These are phyloP conservation scores for button mushroom (Agaricus bisporus) DNA, from an alignment of 768 basidiomycete species.

Conservation along the genomic window DNA sequence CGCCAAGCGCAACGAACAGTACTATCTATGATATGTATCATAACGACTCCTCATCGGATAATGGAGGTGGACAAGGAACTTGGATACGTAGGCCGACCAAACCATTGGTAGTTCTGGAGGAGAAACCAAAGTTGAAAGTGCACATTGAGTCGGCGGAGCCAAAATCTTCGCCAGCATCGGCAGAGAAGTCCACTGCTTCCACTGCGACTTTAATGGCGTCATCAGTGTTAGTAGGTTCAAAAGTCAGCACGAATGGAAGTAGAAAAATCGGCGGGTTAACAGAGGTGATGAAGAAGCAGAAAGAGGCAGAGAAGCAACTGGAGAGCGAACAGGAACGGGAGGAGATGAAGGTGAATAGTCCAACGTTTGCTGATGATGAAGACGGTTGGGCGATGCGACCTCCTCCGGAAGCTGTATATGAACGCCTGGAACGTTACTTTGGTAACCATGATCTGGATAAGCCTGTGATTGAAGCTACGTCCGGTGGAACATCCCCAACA, in stretches of 20 bases:
- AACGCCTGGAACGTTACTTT: constrained; percentile 91
- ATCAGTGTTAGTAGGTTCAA: not conserved
- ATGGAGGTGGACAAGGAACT: constrained; percentile 9
- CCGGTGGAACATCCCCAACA: constrained; percentile 76
- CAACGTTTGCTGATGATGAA: constrained; percentile 55
- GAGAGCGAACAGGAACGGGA: constrained; percentile 1
- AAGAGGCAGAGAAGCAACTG: not conserved
- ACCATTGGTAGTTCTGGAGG: not conserved
- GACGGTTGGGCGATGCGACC: constrained; percentile 88
- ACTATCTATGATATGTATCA: constrained; percentile 9
- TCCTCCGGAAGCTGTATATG: constrained; percentile 87
- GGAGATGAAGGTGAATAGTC: not conserved
- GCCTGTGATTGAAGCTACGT: constrained; percentile 84
- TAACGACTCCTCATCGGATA: constrained; percentile 8
- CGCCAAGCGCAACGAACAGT: constrained; percentile 1
- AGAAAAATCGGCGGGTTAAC: constrained; percentile 1
- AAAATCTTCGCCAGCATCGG: constrained; percentile 2
- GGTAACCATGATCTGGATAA: constrained; percentile 94
- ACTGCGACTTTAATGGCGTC: constrained; percentile 4
- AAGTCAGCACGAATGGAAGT: not conserved
- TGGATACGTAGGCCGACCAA: constrained; percentile 5
- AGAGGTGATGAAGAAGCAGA: constrained; percentile 2
- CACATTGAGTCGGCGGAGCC: constrained; percentile 1
- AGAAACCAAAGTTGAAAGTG: constrained; percentile 9
- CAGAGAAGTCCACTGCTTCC: constrained; percentile 2